phyloP scores from a whole-genome alignment of 805 yeast genomes.

The Nematodospora valgi region DNA sequence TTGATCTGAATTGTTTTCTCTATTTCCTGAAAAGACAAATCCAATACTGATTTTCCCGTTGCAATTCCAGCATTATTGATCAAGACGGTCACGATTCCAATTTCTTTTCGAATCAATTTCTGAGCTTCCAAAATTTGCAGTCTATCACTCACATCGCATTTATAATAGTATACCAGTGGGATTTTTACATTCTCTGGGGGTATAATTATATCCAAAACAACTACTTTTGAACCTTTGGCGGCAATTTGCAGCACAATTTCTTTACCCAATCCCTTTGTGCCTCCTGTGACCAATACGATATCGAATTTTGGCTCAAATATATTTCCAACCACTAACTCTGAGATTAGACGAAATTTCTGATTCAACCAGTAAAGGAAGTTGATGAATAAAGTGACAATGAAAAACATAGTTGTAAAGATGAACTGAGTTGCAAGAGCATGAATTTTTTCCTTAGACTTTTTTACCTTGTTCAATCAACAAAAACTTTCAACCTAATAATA shows the following conservation, averaged over 20 bases:
- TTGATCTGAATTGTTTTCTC: conserved; percentile 64
- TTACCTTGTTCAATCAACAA: too few species aligned
- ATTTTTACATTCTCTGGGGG: conserved; percentile 34
- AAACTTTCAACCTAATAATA: too few species aligned
- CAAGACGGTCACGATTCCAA: conserved; percentile 64
- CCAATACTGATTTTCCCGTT: conserved; percentile 53
- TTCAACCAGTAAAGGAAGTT: conserved; percentile 11
- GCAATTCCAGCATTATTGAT: conserved; percentile 86
- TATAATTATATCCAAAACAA: conserved; percentile 60
- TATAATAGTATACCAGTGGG: conserved; percentile 48
- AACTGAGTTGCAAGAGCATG: too few species aligned
- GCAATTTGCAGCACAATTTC: conserved; percentile 52
- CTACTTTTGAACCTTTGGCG: conserved; percentile 45
- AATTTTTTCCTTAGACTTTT: too few species aligned
- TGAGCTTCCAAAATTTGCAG: conserved; percentile 42
- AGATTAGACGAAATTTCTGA: conserved; percentile 22
- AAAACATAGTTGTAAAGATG: conserved; percentile 3
- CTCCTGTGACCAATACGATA: conserved; percentile 79
- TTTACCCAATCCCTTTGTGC: conserved; percentile 72
- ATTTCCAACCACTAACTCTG: conserved; percentile 47
- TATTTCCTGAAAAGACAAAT: conserved; percentile 55
- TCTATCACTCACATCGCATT: conserved; percentile 67
- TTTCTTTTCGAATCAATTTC: conserved; percentile 36
- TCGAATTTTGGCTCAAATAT: conserved; percentile 53
- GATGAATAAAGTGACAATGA: conserved; percentile 1